phyloP scores from a whole-genome alignment of 2,329 filamentous ascomycete species.

The Ophiobolus disseminans region DNA sequence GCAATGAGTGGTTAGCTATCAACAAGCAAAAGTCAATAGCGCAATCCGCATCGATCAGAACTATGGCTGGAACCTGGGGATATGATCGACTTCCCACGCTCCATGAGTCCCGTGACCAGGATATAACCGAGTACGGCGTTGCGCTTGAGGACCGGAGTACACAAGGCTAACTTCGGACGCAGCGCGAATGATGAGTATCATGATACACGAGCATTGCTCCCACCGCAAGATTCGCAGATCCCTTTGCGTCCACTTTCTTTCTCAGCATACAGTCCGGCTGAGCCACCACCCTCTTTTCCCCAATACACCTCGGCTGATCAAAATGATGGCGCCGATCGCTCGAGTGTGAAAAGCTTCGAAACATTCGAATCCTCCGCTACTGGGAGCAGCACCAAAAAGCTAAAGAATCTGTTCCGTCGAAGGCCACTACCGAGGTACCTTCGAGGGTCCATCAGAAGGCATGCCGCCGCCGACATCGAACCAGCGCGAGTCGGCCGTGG shows the following conservation, averaged over 20 bases:
- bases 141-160: neutral
- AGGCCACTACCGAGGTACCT: slow-evolving; percentile 26
- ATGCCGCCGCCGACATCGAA: slow-evolving; percentile 31
- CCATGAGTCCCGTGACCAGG: neutral
- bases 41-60: too few relatives aligned
- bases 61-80: neutral
- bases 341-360: slow-evolving; percentile 25
- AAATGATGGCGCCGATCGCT: slow-evolving; percentile 8
- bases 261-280: neutral
- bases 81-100: neutral
- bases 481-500: slow-evolving; percentile 31
- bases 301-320: slow-evolving; percentile 11
- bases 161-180: neutral
- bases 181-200: slow-evolving; percentile 2
- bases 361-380: slow-evolving; percentile 19
- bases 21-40: too few relatives aligned
- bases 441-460: slow-evolving; percentile 20
- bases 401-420: slow-evolving; percentile 26
- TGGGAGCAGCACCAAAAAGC: slow-evolving; percentile 20
- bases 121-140: slow-evolving; percentile 22
- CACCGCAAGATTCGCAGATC: slow-evolving; percentile 6
- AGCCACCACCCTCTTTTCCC: too few relatives aligned
- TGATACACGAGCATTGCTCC: neutral
- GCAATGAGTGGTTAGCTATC: too few relatives aligned
- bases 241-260: slow-evolving; percentile 3